A percentile compares a stretch with the other conserved stretches of the same genome.
These are phyloP conservation scores for Solanum neorickii DNA, from an alignment of 257 asterid species.

Conservation along the genomic window DNA sequence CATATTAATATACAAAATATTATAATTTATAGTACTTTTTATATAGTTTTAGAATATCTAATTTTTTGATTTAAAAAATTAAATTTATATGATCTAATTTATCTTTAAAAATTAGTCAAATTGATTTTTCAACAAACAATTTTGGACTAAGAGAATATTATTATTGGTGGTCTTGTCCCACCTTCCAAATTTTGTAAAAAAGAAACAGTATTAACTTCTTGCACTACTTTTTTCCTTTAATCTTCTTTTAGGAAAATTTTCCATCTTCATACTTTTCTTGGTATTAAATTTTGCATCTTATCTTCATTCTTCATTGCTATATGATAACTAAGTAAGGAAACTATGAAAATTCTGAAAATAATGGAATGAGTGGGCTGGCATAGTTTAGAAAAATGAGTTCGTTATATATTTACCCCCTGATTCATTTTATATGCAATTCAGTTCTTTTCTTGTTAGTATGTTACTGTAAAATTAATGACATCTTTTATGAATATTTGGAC, in stretches of 20 bases:
- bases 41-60: too few relatives aligned
- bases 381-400: neutral
- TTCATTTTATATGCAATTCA: neutral
- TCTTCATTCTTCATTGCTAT: neutral
- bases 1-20: too few relatives aligned
- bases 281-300: neutral
- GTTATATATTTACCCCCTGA: neutral
- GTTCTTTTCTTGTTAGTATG: neutral
- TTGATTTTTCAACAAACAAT: too few relatives aligned
- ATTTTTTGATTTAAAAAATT: too few relatives aligned
- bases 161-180: neutral
- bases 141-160: neutral
- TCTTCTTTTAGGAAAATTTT: neutral
- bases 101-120: too few relatives aligned
- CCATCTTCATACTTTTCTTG: neutral
- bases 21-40: too few relatives aligned
- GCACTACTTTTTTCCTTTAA: neutral
- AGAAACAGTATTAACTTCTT: neutral
- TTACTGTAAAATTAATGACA: neutral
- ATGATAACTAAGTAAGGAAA: neutral
- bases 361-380: neutral
- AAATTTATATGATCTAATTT: too few relatives aligned
- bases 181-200: neutral
- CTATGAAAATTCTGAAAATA: neutral
- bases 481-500: neutral